Evolutionary conservation across 352 stramenopile species (phyloP).

Genomic region (Phytophthora sp.): DNA sequence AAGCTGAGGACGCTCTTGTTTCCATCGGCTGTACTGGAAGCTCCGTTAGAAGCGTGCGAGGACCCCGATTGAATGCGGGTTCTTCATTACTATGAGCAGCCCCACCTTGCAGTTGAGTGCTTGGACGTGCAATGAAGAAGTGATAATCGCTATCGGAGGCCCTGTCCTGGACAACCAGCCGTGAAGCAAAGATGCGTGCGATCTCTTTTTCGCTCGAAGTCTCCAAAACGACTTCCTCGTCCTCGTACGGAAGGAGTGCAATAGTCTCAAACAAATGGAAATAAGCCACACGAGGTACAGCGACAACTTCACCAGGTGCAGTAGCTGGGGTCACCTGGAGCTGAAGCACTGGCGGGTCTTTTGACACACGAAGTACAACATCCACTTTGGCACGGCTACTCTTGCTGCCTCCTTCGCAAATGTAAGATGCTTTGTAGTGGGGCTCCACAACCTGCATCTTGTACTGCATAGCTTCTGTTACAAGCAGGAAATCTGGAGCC

Average conservation of each 20-base stretch:
- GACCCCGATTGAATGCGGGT: not conserved
- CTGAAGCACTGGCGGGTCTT: conserved; percentile 40
- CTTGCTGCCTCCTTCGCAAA: conserved; percentile 12
- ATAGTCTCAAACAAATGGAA: conserved; percentile 52
- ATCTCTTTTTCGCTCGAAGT: conserved; percentile 37
- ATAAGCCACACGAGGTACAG: conserved; percentile 26
- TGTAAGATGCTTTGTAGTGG: conserved; percentile 21
- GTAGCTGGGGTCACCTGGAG: conserved; percentile 27
- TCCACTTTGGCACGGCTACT: conserved; percentile 16
- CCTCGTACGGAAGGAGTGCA: conserved; percentile 37
- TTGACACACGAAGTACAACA: conserved; percentile 35
- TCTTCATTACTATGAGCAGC: not conserved
- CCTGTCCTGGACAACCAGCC: conserved; percentile 27
- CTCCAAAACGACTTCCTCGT: conserved; percentile 36
- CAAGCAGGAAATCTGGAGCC: conserved; percentile 19
- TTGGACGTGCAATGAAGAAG: conserved; percentile 29
- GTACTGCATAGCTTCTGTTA: conserved; percentile 42
- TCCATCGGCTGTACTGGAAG: conserved; percentile 26
- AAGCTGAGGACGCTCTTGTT: conserved; percentile 3
- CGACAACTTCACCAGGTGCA: conserved; percentile 1
- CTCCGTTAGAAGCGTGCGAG: conserved; percentile 33
- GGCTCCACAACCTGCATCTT: conserved; percentile 47
- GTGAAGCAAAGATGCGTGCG: conserved; percentile 28
- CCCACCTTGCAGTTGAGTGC: not conserved
- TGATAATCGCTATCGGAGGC: conserved; percentile 33